Evolutionary conservation across 2,329 filamentous ascomycete genomes (phyloP), one percentile per base, ranked within the genome.

Genomic region (Venturia nashicola): DNA sequence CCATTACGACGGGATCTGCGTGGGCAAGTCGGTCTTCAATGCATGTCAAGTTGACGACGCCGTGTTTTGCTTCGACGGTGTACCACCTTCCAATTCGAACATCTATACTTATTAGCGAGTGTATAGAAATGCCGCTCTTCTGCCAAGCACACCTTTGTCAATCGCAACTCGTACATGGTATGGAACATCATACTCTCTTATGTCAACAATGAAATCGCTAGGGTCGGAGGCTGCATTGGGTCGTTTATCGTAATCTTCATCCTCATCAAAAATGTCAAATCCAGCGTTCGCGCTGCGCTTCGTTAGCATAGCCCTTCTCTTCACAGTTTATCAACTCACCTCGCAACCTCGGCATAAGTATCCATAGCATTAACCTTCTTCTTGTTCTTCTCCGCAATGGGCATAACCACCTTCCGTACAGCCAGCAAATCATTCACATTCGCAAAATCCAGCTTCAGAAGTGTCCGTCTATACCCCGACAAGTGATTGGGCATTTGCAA

Each of bases 121-220:
- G 63, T 16, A 23, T 36, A 23, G 5, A 44, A 42, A 2, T 1
- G 2, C 6, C 42, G 27, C 54, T 11, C 5, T n/a, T 32, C 20
- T 12, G 5, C 34, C 18, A 23, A 20, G 23, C 77, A 59, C 73
- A 91, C 89, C 83, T 81, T 91, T 84, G 78, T 99, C 94, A 78
- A 99, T 99, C 77, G 95, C 90, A 78, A 99, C 93, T 83, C 94
- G 86, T 73, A 99, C 94, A 80, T 99, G 94, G 80, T 99, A 99
- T 68, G 94, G 95, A 71, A 99, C 95, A 77, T 99, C 94, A 76
- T 96, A 99, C 80, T 99, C 94, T 82, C 94, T 87, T 75, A 99
- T 96, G 83, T 99, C 95, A 78, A 97, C 84, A 82, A 99, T 91
- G 76, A 88, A 97, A 82, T 97, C 93, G 82, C 91, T 96, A 65